These are phyloP conservation scores for Cryptococcus sp. DNA, from an alignment of 1,284 basidiomycete genomes.

Conservation along the genomic window DNA sequence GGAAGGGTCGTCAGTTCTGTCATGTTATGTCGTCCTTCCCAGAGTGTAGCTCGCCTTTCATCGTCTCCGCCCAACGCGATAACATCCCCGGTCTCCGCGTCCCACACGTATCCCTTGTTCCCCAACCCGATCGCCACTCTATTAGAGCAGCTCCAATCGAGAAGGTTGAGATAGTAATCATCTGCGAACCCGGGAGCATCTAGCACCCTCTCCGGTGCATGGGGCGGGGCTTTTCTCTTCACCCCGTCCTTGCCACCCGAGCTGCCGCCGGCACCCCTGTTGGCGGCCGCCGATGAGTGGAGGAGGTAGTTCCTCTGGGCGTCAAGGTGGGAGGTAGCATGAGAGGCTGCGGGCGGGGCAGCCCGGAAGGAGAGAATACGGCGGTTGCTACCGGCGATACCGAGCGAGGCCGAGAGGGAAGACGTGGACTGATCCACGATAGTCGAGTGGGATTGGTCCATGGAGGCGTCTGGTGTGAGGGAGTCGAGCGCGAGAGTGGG, in stretches of 20 bases:
- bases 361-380: conserved; percentile 48
- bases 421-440: conserved; percentile 26
- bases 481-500: conserved; percentile 33
- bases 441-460: conserved; percentile 18
- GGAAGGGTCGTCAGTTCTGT: conserved; percentile 58
- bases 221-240: conserved; percentile 39
- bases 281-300: conserved; percentile 30
- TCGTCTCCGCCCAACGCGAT: conserved; percentile 22
- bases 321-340: conserved; percentile 45
- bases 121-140: conserved; percentile 82
- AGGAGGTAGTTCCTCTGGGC: conserved; percentile 44
- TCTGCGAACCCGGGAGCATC: conserved; percentile 94
- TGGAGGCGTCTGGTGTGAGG: conserved; percentile 27
- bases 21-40: not conserved
- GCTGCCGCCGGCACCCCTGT: conserved; percentile 21
- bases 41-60: conserved; percentile 26
- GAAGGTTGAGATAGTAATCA: conserved; percentile 94
- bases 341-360: conserved; percentile 43
- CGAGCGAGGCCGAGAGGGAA: conserved; percentile 34
- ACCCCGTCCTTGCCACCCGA: conserved; percentile 16
- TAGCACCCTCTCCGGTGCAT: conserved; percentile 84
- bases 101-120: conserved; percentile 84
- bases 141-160: conserved; percentile 85
- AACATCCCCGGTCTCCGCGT: conserved; percentile 82
- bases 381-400: conserved; percentile 27